phyloP scores from a whole-genome alignment of 371 early-diverging fungal species.

The Mucor piriformis region DNA sequence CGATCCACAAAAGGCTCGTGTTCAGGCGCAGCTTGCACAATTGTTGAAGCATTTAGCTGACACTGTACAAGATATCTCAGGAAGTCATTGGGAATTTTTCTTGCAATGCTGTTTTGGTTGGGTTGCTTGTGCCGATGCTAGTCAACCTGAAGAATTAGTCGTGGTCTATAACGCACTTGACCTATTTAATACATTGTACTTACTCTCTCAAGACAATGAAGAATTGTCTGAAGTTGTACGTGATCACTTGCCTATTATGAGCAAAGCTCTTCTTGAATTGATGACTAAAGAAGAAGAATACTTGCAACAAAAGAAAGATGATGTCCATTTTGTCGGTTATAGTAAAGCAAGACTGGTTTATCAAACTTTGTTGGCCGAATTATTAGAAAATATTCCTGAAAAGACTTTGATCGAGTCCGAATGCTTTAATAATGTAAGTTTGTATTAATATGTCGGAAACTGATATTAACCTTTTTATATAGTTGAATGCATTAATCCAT shows the following conservation, averaged over 20 bases:
- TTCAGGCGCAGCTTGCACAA: constrained; percentile 43
- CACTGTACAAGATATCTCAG: constrained; percentile 57
- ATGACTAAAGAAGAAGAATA: constrained; percentile 26
- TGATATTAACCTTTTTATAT: neutral
- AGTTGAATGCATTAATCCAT: constrained; percentile 28
- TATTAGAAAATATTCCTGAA: constrained; percentile 38
- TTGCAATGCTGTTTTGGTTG: constrained; percentile 45
- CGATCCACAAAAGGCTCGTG: constrained; percentile 22
- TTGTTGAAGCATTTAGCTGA: constrained; percentile 44
- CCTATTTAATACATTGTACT: constrained; percentile 13
- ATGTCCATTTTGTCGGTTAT: neutral
- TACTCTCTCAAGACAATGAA: constrained; percentile 12
- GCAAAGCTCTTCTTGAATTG: constrained; percentile 19
- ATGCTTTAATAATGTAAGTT: constrained; percentile 28
- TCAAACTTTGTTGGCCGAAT: constrained; percentile 36
- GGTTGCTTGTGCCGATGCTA: constrained; percentile 37
- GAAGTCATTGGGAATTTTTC: constrained; percentile 62
- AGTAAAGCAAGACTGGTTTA: constrained; percentile 25
- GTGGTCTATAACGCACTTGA: constrained; percentile 22
- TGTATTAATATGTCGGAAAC: neutral
- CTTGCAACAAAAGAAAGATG: constrained; percentile 7
- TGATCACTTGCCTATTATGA: constrained; percentile 10
- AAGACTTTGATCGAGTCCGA: constrained; percentile 28
- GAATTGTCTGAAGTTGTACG: constrained; percentile 11
- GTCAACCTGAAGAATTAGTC: constrained; percentile 22